These are phyloP conservation scores for Xylaria sp. DNA, from an alignment of 495 filamentous ascomycete species.

Conservation along the genomic window DNA sequence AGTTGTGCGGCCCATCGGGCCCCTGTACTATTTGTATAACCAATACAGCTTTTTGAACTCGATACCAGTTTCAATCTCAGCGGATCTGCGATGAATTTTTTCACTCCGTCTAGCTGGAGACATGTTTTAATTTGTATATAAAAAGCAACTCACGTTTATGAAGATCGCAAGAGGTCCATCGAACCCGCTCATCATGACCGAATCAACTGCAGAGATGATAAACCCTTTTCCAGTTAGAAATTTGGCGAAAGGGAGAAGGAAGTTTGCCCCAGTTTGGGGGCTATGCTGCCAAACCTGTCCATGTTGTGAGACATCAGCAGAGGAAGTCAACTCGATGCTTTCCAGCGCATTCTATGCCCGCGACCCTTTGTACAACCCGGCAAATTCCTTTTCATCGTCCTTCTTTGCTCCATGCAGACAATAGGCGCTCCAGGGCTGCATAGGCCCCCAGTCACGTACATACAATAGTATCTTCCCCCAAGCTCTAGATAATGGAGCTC, in stretches of 20 bases:
- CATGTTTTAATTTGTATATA: conserved; percentile 6
- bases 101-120: background rate
- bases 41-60: conserved; percentile 11
- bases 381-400: background rate
- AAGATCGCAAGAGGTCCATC: background rate
- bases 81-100: background rate
- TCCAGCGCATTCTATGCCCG: background rate
- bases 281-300: background rate
- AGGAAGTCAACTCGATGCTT: background rate
- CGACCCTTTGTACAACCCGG: background rate
- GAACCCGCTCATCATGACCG: background rate
- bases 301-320: background rate
- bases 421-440: too few species aligned
- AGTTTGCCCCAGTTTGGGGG: background rate
- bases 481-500: background rate
- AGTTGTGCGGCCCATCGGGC: conserved; percentile 5
- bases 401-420: background rate
- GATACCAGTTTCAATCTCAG: background rate
- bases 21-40: conserved; percentile 27
- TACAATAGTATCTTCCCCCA: background rate
- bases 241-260: too few species aligned
- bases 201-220: background rate
- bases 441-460: background rate
- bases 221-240: background rate
- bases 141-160: background rate